Evolutionary conservation across 495 filamentous ascomycete genomes (phyloP).

Genomic region (Penicillium waksmanii): DNA sequence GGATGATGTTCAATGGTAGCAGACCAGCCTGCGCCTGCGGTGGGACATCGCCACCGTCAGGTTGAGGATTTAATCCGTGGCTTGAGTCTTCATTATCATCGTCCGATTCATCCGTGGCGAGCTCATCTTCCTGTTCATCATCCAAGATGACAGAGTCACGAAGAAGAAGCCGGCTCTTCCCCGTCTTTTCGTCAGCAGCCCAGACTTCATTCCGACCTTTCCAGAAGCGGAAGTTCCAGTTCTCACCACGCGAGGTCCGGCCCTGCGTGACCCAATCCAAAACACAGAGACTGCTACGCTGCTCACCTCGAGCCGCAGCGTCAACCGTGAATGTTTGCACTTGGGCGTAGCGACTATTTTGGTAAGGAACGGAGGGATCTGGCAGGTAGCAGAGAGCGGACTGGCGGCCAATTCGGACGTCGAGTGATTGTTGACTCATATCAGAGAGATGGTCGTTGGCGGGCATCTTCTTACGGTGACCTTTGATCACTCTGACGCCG

Average conservation of each 20-base stretch:
- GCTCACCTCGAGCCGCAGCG: conserved; percentile 45
- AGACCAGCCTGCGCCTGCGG: conserved; percentile 25
- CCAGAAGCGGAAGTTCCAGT: conserved; percentile 81
- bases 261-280: conserved; percentile 94
- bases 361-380: conserved; percentile 90
- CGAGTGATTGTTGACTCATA: conserved; percentile 70
- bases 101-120: conserved; percentile 34
- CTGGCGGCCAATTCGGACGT: conserved; percentile 60
- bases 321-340: conserved; percentile 74
- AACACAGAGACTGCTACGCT: conserved; percentile 67
- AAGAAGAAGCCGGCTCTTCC: conserved; percentile 66
- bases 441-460: conserved; percentile 34
- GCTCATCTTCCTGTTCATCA: conserved; percentile 36
- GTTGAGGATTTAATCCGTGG: conserved; percentile 18
- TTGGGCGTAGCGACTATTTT: conserved; percentile 78
- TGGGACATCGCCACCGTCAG: conserved; percentile 19
- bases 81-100: conserved; percentile 11
- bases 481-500: conserved; percentile 31
- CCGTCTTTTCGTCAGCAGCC: conserved; percentile 43
- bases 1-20: conserved; percentile 37
- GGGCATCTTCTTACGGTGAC: conserved; percentile 32
- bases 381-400: conserved; percentile 88
- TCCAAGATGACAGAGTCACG: conserved; percentile 82
- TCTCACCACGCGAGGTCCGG: conserved; percentile 83
- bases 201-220: conserved; percentile 86